Base-by-base conservation (phyloP, 1,284 basidiomycete genomes). In the Cystobasidiaceae sp. region DNA sequence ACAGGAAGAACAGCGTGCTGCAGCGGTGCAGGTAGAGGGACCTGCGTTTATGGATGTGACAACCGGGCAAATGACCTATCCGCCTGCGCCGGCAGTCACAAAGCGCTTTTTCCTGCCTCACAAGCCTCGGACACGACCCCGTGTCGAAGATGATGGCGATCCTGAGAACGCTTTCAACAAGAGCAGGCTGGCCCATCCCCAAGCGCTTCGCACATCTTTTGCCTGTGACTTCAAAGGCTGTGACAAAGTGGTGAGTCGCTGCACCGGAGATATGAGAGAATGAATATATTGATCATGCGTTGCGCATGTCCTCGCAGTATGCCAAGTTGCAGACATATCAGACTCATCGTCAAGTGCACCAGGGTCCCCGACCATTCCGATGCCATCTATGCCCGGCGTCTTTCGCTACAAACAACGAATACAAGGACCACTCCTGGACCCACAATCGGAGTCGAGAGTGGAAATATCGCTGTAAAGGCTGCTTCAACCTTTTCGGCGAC, bases 391-490 rank as follows among this genome's bases (percentile, higher is more conserved):
- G 61, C 27, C 61, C 61, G 11, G 37, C 51, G 9, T 27, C 43
- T 11, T 64, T 64, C 41, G 15, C 44, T 23, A 56, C 39, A 21
- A 55, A 55, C 33, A 19, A 56, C 41, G 61, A 64, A 8, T 43
- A 56, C 25, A 23, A 50, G 9, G 32, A 41, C 44, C 61, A 64
- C 25, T 43, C 43, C 15, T 51, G 61, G 39, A 55, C 61, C 9
- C 61, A 64, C 33, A 51, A 64, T 25, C 28, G 43, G 11, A 55
- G 51, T 6, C 39, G 61, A 33, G 52, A 46, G 13, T 64, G 61
- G 61, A 44, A 51, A 27, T 64, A 64, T 30, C 50, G 61, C n/a
- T 64, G 61, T 51, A 45, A 49, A 56, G 61, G 51, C 28, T 64
- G 61, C 32, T 51, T 54, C 52, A 64, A 64, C 17, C 51, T 64